Conservation (phyloP, 495 filamentous ascomycete genomes). For the Trichoderma parareesei region DNA sequence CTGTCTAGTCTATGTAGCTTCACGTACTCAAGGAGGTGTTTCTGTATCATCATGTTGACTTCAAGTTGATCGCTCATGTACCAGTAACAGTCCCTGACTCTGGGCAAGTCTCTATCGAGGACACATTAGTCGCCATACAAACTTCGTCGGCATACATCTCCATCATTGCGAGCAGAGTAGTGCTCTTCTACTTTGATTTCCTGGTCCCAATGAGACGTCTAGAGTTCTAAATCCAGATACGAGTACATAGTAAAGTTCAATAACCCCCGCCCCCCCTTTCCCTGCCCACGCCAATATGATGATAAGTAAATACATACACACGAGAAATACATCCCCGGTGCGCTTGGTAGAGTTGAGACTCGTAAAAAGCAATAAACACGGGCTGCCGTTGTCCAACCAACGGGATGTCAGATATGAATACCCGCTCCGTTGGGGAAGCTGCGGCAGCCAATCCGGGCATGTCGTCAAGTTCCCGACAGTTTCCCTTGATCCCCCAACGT, state of each 20-base stretch:
- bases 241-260: conserved; percentile 5
- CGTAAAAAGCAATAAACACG: conserved; percentile 2
- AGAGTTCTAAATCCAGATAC: conserved; percentile 7
- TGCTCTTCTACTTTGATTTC: conserved; percentile 1
- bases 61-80: too few species aligned
- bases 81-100: too few species aligned
- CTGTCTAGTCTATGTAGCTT: too few species aligned
- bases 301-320: conserved; percentile 2
- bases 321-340: not conserved
- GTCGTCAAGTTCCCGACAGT: conserved; percentile 1
- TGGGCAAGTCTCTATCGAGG: too few species aligned
- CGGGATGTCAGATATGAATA: not conserved
- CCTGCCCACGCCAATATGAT: conserved; percentile 3
- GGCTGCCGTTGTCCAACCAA: not conserved
- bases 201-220: not conserved
- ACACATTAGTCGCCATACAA: too few species aligned
- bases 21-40: too few species aligned
- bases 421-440: not conserved
- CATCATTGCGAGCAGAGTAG: not conserved
- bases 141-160: not conserved
- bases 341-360: conserved; percentile 3
- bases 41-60: too few species aligned
- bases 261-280: not conserved
- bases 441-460: conserved; percentile 2
- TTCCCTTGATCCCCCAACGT: not conserved